Conservation (phyloP, 2,329 filamentous ascomycete species). For the Fusarium sp. region DNA sequence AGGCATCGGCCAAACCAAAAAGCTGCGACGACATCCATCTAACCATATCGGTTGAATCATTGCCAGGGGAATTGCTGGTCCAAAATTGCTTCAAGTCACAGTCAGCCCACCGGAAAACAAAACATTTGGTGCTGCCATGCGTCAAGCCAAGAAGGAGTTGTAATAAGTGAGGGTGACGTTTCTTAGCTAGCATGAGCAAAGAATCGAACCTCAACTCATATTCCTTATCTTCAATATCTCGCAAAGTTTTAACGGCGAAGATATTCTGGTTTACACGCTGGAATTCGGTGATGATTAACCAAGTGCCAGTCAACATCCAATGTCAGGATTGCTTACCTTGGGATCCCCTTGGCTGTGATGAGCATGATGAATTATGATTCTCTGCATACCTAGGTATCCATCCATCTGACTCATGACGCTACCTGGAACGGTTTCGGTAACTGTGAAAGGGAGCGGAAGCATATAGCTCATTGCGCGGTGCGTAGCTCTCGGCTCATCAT, state of each 20-base stretch:
- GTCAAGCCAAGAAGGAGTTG: background rate
- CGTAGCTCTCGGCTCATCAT: background rate
- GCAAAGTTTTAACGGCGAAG: background rate
- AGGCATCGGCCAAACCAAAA: background rate
- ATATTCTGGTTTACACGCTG: background rate
- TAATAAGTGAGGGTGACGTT: background rate
- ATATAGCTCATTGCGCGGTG: background rate
- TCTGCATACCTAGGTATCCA: background rate
- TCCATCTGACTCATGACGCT: background rate
- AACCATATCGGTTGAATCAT: background rate
- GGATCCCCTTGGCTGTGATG: background rate
- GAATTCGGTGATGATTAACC: background rate
- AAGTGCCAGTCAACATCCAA: accelerated
- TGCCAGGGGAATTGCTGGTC: background rate
- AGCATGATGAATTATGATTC: background rate
- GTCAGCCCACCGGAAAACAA: background rate
- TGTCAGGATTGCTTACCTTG: background rate
- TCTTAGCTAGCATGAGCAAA: accelerated
- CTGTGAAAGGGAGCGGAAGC: background rate
- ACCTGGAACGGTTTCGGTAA: background rate
- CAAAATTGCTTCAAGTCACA: background rate
- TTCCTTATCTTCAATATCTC: background rate
- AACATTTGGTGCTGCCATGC: background rate
- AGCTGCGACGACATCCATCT: background rate
- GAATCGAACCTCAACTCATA: background rate